Evolutionary conservation across 1,139 yeast species (phyloP).

Genomic region (Scheffersomyces insectosa): DNA sequence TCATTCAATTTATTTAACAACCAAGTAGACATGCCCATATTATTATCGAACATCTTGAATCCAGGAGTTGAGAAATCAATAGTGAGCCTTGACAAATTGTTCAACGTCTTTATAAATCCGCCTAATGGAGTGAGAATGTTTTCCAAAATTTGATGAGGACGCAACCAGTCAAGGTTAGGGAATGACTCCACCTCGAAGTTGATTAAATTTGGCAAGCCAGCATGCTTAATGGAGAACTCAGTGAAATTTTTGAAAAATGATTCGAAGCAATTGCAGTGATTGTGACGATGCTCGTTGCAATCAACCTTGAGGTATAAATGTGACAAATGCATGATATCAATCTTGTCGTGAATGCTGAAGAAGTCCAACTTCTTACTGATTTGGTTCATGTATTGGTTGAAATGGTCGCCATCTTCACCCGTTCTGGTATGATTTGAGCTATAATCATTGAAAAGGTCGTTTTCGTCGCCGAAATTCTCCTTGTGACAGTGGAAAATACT

Average conservation of each 20-base stretch:
- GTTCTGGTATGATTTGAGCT: not conserved
- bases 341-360: constrained; percentile 21
- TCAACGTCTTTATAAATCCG: constrained; percentile 26
- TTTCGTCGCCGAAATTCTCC: constrained; percentile 13
- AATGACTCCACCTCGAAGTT: constrained; percentile 35
- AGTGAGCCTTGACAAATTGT: constrained; percentile 23
- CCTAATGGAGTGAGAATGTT: constrained; percentile 36
- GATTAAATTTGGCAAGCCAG: constrained; percentile 33
- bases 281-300: constrained; percentile 29
- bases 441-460: constrained; percentile 3
- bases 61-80: constrained; percentile 42
- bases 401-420: constrained; percentile 5
- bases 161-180: constrained; percentile 40
- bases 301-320: constrained; percentile 34
- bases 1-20: constrained; percentile 36
- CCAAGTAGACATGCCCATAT: constrained; percentile 30
- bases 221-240: constrained; percentile 17
- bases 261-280: constrained; percentile 32
- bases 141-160: constrained; percentile 40
- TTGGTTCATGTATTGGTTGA: constrained; percentile 12
- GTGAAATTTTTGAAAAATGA: constrained; percentile 31
- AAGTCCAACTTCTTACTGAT: constrained; percentile 27
- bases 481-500: constrained; percentile 38
- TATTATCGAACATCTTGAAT: constrained; percentile 40
- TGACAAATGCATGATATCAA: constrained; percentile 25